Evolutionary conservation across 106 monocot species (phyloP).

Genomic region (Vanilla planifolia): DNA sequence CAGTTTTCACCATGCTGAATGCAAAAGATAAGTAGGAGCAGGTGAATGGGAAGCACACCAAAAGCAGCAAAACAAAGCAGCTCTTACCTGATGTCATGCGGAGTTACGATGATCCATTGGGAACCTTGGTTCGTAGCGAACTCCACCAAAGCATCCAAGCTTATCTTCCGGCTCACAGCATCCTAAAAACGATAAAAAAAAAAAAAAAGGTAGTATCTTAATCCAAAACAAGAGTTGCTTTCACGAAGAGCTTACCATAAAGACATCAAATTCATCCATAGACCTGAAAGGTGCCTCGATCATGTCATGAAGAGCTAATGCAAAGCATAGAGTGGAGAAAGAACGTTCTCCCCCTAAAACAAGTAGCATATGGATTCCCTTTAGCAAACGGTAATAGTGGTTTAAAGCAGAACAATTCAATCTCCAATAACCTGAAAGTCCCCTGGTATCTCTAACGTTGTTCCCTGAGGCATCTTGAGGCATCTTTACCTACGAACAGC

Average conservation of each 20-base stretch:
- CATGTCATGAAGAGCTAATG: slow-evolving; percentile 94
- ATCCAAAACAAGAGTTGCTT: not conserved
- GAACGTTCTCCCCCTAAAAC: slow-evolving; percentile 83
- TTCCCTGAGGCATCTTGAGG: slow-evolving; percentile 87
- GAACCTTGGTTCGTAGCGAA: slow-evolving; percentile 82
- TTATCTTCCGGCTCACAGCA: slow-evolving; percentile 96
- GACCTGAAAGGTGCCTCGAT: slow-evolving; percentile 96
- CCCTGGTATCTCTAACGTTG: slow-evolving; percentile 82
- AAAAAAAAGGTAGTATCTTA: not conserved
- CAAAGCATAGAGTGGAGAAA: slow-evolving; percentile 93
- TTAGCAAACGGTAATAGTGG: no score
- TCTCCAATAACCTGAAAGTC: slow-evolving; percentile 95
- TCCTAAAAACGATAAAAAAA: slow-evolving; percentile 35
- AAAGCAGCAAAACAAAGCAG: not conserved
- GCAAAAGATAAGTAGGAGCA: slow-evolving; percentile 1
- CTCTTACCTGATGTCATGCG: slow-evolving; percentile 85
- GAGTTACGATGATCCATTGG: slow-evolving; percentile 97
- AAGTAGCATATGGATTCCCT: no score
- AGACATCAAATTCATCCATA: slow-evolving; percentile 99
- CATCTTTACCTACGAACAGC: slow-evolving; percentile 68
- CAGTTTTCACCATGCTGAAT: slow-evolving; percentile 79
- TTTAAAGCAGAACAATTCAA: not conserved
- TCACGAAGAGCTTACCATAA: slow-evolving; percentile 62
- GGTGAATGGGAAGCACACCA: not conserved
- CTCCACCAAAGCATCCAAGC: slow-evolving; percentile 83